Conservation (phyloP, 768 basidiomycete genomes). For the Suillus brevipes region DNA sequence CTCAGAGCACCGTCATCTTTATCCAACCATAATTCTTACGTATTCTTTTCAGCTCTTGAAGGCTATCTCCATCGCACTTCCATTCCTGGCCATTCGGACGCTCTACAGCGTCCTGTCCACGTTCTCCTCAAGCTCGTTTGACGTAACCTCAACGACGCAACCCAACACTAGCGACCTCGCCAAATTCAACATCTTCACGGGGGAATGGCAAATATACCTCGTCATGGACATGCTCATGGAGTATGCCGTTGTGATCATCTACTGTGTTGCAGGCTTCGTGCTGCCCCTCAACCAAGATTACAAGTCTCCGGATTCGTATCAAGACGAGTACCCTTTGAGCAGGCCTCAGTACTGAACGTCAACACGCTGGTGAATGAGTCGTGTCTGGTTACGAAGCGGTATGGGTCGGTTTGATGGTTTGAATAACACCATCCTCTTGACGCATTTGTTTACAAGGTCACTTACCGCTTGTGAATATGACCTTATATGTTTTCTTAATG, state of each 20-base stretch:
- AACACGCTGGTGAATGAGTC: not conserved
- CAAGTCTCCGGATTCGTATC: slow-evolving; percentile 14
- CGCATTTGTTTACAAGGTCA: not conserved
- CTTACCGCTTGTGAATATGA: not conserved
- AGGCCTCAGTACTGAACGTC: slow-evolving; percentile 20
- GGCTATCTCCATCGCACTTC: slow-evolving; percentile 55
- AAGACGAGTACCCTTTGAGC: slow-evolving; percentile 28
- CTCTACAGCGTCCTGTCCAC: slow-evolving; percentile 51
- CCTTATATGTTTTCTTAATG: not conserved
- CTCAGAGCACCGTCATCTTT: not conserved
- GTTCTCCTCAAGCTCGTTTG: slow-evolving; percentile 47
- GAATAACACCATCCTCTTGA: not conserved
- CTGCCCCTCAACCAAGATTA: slow-evolving; percentile 22
- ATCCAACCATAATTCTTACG: slow-evolving; percentile 13
- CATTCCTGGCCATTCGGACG: slow-evolving; percentile 52
- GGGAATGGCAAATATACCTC: slow-evolving; percentile 53
- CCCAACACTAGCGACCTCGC: slow-evolving; percentile 34
- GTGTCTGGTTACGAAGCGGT: not conserved
- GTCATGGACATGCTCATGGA: slow-evolving; percentile 59
- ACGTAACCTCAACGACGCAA: slow-evolving; percentile 28
- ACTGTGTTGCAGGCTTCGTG: slow-evolving; percentile 23
- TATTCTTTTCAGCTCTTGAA: slow-evolving; percentile 47
- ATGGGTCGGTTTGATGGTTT: not conserved
- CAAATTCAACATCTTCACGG: slow-evolving; percentile 53
- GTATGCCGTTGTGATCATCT: slow-evolving; percentile 47